Evolutionary conservation across 2,329 filamentous ascomycete genomes (phyloP).

Genomic region (Talaromyces sp.): DNA sequence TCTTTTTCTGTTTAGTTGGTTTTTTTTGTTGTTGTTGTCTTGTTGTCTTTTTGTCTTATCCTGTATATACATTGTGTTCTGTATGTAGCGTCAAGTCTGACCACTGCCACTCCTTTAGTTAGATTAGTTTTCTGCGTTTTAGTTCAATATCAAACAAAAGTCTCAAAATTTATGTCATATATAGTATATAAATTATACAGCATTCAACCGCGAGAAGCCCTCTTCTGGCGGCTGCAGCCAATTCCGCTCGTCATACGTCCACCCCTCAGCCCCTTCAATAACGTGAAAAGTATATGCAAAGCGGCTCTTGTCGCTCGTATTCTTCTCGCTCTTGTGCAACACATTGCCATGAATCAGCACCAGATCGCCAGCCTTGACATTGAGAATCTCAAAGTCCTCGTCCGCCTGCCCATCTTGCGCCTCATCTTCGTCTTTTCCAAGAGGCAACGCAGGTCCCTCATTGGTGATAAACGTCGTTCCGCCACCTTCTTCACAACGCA

Average conservation of each 20-base stretch:
- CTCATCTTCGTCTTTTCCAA: slow-evolving; percentile 41
- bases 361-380: slow-evolving; percentile 85
- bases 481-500: slow-evolving; percentile 46
- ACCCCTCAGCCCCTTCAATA: slow-evolving; percentile 70
- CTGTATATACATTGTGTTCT: slow-evolving; percentile 2
- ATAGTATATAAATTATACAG: background rate
- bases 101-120: background rate
- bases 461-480: slow-evolving; percentile 71
- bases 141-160: slow-evolving; percentile 10
- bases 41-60: background rate
- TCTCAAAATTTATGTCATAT: background rate
- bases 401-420: slow-evolving; percentile 30
- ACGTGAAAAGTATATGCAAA: slow-evolving; percentile 98
- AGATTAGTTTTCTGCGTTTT: slow-evolving; percentile 15
- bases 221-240: slow-evolving; percentile 83
- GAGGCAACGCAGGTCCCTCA: slow-evolving; percentile 60
- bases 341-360: slow-evolving; percentile 95
- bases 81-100: background rate
- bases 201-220: slow-evolving; percentile 66
- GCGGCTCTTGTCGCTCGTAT: slow-evolving; percentile 75
- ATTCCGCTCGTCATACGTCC: slow-evolving; percentile 76
- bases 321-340: slow-evolving; percentile 93
- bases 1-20: background rate
- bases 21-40: background rate
- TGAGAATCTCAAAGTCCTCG: slow-evolving; percentile 65